phyloP scores from a whole-genome alignment of 2,329 filamentous ascomycete species.

The Plectosphaerella plurivora region DNA sequence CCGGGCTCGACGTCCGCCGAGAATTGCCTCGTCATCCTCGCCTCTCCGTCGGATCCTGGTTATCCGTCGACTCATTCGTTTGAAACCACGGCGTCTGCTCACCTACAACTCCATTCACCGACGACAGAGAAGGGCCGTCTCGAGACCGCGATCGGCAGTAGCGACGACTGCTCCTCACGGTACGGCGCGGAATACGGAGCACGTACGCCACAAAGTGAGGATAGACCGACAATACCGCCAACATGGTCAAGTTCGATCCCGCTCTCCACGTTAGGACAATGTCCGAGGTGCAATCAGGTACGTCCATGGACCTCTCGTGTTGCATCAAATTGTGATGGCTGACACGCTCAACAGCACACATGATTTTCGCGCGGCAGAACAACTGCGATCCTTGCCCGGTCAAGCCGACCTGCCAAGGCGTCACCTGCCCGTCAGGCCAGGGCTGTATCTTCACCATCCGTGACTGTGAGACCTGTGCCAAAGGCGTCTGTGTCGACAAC shows the following conservation, averaged over 20 bases:
- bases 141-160: not conserved
- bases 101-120: not conserved
- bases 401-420: constrained; percentile 36
- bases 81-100: not conserved
- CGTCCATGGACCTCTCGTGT: not conserved
- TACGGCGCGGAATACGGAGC: not conserved
- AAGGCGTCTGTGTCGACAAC: constrained; percentile 36
- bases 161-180: constrained; percentile 3
- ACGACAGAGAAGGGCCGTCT: not conserved
- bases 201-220: too few species aligned
- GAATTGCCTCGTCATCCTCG: not conserved
- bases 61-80: constrained; percentile 1
- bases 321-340: constrained; percentile 2
- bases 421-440: constrained; percentile 31
- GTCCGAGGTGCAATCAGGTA: constrained; percentile 11
- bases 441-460: constrained; percentile 42
- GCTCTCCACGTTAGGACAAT: constrained; percentile 12
- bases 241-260: constrained; percentile 10
- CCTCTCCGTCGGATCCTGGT: not conserved
- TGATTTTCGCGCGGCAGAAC: constrained; percentile 28
- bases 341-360: constrained; percentile 15
- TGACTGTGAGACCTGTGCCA: constrained; percentile 42
- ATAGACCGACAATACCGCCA: not conserved
- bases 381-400: constrained; percentile 43
- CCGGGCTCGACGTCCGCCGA: not conserved